Percentiles rank a stretch among this genome's conserved stretches.
phyloP scores from a whole-genome alignment of 2,329 filamentous ascomycete species.

The Calonectria hongkongensis region DNA sequence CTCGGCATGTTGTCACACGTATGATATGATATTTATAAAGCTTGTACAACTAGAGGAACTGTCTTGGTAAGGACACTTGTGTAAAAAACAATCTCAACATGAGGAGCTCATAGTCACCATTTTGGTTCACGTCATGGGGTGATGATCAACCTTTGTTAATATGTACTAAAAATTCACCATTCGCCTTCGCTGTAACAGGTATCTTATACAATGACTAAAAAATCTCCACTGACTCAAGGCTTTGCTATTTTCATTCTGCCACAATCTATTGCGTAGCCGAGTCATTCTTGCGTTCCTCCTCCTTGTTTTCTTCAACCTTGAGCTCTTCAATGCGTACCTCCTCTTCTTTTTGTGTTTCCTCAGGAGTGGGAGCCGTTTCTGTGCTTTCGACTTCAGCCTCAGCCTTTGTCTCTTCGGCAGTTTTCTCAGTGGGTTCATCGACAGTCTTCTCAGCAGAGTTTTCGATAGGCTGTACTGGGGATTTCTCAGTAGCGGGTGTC shows the following conservation, averaged over 20 bases:
- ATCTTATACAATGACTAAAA: conserved; percentile 56
- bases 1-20: conserved; percentile 38
- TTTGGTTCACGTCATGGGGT: conserved; percentile 30
- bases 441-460: not conserved
- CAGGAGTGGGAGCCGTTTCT: conserved; percentile 24
- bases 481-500: not conserved
- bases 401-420: conserved; percentile 27
- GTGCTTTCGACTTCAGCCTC: conserved; percentile 37
- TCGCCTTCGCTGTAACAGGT: conserved; percentile 58
- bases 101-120: conserved; percentile 39
- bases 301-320: conserved; percentile 38
- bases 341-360: conserved; percentile 38
- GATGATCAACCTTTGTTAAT: conserved; percentile 41
- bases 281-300: conserved; percentile 39
- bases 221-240: conserved; percentile 42
- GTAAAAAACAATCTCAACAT: conserved; percentile 52
- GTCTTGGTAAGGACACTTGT: conserved; percentile 46
- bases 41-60: conserved; percentile 54
- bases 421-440: conserved; percentile 12
- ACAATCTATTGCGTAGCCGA: conserved; percentile 44
- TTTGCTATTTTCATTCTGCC: conserved; percentile 45
- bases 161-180: conserved; percentile 55
- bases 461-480: not conserved
- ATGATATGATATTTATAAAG: conserved; percentile 49
- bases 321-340: conserved; percentile 31